These are phyloP conservation scores for Populus deltoides DNA, from an alignment of 345 rosid genomes.

Conservation along the genomic window DNA sequence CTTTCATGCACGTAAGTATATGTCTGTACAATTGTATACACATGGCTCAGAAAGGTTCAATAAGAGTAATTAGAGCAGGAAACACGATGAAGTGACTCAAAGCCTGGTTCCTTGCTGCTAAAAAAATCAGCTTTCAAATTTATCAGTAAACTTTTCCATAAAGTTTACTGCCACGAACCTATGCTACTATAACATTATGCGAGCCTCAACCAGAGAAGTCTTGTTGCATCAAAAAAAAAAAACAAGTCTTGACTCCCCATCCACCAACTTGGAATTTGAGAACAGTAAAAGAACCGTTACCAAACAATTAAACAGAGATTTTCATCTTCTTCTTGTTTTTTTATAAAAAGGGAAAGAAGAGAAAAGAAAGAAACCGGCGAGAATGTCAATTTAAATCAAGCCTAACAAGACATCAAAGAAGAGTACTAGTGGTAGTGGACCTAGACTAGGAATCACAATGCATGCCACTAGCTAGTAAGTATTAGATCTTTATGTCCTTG, in stretches of 20 bases:
- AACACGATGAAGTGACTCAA: constrained; percentile 14
- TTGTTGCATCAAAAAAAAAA: background rate
- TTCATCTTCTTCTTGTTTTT: background rate
- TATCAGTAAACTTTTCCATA: constrained; percentile 1
- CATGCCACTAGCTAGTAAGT: background rate
- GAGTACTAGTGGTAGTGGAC: too few relatives aligned
- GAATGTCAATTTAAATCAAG: background rate
- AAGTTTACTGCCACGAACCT: constrained; percentile 3
- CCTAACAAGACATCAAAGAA: background rate
- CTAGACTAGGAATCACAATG: background rate
- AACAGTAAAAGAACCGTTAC: background rate
- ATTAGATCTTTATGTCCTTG: too few relatives aligned
- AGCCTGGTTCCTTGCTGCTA: constrained; percentile 14
- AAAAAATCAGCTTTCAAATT: background rate
- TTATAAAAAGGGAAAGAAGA: too few relatives aligned
- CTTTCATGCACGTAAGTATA: background rate
- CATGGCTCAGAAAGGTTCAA: background rate
- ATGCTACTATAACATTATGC: background rate
- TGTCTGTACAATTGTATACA: constrained; percentile 10
- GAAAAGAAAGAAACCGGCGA: background rate
- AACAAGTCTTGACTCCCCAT: background rate
- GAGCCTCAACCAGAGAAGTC: background rate
- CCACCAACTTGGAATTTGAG: background rate
- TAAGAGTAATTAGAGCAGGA: background rate
- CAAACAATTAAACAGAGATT: background rate